Evolutionary conservation across 2,329 filamentous ascomycete genomes (phyloP).

Genomic region (Ophiostoma sp.): DNA sequence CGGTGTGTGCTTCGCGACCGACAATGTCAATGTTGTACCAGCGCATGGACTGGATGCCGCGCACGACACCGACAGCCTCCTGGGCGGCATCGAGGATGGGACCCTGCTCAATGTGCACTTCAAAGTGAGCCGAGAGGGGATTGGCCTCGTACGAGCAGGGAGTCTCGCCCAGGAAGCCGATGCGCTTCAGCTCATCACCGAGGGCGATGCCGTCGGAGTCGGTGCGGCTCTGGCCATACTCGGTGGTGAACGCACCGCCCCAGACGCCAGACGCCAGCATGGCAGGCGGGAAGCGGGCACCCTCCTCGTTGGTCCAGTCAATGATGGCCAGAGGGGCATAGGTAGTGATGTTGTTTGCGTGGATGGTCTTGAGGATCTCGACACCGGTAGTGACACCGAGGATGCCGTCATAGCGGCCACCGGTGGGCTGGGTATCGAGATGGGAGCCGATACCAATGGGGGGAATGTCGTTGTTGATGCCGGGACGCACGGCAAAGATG

Average conservation of each 20-base stretch:
- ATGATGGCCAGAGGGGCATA: slow-evolving; percentile 68
- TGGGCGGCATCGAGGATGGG: slow-evolving; percentile 62
- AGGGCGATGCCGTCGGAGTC: slow-evolving; percentile 62
- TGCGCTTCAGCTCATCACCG: slow-evolving; percentile 63
- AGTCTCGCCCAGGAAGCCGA: slow-evolving; percentile 60
- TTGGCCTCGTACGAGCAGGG: slow-evolving; percentile 53
- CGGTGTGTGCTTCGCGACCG: slow-evolving; percentile 67
- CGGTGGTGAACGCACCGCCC: slow-evolving; percentile 61
- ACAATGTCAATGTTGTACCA: slow-evolving; percentile 65
- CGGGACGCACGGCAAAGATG: slow-evolving; percentile 67
- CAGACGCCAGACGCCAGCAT: slow-evolving; percentile 74
- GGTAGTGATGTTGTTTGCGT: slow-evolving; percentile 63
- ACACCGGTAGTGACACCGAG: slow-evolving; percentile 63
- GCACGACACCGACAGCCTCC: slow-evolving; percentile 63
- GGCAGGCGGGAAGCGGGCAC: slow-evolving; percentile 69
- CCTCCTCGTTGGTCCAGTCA: slow-evolving; percentile 81
- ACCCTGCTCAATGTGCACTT: slow-evolving; percentile 81
- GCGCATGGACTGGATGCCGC: slow-evolving; percentile 67
- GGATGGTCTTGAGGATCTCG: slow-evolving; percentile 64
- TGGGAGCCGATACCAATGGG: slow-evolving; percentile 68
- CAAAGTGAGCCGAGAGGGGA: slow-evolving; percentile 72
- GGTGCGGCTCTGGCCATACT: slow-evolving; percentile 53
- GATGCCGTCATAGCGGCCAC: slow-evolving; percentile 22
- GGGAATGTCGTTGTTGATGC: slow-evolving; percentile 50
- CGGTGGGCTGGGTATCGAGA: slow-evolving; percentile 56